Conservation (phyloP, 768 basidiomycete species). For the Pleurotus sapidus region DNA sequence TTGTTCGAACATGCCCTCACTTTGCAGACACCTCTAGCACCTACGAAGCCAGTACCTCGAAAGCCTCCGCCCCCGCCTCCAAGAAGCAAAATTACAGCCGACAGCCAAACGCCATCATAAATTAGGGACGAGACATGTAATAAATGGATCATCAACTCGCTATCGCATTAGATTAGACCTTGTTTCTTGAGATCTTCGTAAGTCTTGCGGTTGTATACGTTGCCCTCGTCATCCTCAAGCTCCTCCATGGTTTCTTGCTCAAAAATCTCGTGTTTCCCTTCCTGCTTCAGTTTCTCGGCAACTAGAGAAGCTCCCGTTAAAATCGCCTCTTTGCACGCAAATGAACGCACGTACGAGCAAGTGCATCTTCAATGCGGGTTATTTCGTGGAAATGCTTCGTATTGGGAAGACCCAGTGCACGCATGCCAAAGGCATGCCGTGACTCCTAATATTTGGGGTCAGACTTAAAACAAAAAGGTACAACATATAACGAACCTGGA, state of each 20-base stretch:
- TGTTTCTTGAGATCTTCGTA: slow-evolving; percentile 97
- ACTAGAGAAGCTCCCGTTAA: slow-evolving; percentile 43
- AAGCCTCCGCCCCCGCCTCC: slow-evolving; percentile 47
- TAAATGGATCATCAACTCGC: not conserved
- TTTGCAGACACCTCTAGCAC: slow-evolving; percentile 69
- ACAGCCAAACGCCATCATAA: not conserved
- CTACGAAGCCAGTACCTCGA: slow-evolving; percentile 41
- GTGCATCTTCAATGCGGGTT: slow-evolving; percentile 93
- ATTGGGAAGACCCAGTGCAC: slow-evolving; percentile 93
- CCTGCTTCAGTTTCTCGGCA: slow-evolving; percentile 95
- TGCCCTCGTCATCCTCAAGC: slow-evolving; percentile 96
- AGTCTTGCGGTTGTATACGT: slow-evolving; percentile 98
- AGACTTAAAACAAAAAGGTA: not conserved
- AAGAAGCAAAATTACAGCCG: slow-evolving; percentile 18
- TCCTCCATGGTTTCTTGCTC: slow-evolving; percentile 97
- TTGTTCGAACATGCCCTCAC: slow-evolving; percentile 71
- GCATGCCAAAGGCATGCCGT: slow-evolving; percentile 97
- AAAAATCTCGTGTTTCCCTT: slow-evolving; percentile 92
- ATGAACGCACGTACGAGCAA: slow-evolving; percentile 65
- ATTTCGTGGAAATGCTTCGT: slow-evolving; percentile 99
- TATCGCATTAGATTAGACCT: slow-evolving; percentile 63
- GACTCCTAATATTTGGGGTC: slow-evolving; percentile 60
- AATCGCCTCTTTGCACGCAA: not conserved
- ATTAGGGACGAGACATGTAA: slow-evolving; percentile 4
- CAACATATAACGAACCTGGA: slow-evolving; percentile 55